Base-by-base conservation (phyloP, 208 protist genomes). In the Leishmania braziliensis region DNA sequence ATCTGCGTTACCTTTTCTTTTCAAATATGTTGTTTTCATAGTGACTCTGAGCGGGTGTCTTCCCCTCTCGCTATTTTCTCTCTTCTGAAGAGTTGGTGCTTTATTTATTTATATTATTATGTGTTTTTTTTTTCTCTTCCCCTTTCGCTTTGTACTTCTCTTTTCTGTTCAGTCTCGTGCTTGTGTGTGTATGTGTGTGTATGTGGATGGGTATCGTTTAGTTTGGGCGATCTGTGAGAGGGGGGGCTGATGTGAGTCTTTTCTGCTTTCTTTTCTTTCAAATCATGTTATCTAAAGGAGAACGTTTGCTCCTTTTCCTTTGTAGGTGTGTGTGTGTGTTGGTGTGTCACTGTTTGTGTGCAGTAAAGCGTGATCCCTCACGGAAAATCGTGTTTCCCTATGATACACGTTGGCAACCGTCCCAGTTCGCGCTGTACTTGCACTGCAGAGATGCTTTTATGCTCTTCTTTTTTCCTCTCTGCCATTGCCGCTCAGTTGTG, bases 381-480 rank as follows among this genome's bases (percentile, higher is more conserved):
- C 65, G 46, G 2, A 20, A 46, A 43, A 9, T 75, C 63, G 54
- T 68, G 39, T 26, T 48, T 29, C 62, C 68, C 29, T 75, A 48
- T n/a, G 48, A 36, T 73, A 46, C n/a, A 9, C 26, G 26, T 0
- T 73, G 8, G 12, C 43, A 6, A 63, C n/a, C 26, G 72, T n/a
- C 51, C 29, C 6, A 14, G 72, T 46, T 8, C 51, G 62, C 29
- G 51, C 23, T 51, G 69, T 46, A 29, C 51, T 29, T 73, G 20
- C 33, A 29, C 69, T 29, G 69, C 53, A n/a, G n/a, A 33, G 23
- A 12, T 10, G 2, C 23, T 26, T 23, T 62, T 9, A 48, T 54
- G 18, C n/a, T 69, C 62, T 79, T 43, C 29, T 84, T 78, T 81
- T 82, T 82, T 84, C 43, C 39, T 82, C n/a, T 80, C 33, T 43